Conservation (phyloP, 768 basidiomycete species). For the Leccinum pellstonianum region DNA sequence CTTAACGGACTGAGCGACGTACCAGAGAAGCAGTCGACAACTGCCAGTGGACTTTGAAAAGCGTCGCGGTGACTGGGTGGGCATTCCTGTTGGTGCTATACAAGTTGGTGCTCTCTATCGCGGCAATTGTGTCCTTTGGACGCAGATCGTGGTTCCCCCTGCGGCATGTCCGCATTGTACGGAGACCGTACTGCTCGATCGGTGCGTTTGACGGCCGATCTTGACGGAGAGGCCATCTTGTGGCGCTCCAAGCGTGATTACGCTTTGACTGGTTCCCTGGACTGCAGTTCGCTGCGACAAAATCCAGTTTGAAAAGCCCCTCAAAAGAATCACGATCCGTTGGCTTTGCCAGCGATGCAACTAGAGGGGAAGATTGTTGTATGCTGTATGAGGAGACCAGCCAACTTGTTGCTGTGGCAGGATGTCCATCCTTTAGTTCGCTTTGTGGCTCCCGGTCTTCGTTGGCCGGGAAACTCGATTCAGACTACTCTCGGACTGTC, state of each 20-base stretch:
- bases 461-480: conserved; percentile 31
- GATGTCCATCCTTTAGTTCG: conserved; percentile 26
- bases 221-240: too few species aligned
- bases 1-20: conserved; percentile 26
- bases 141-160: conserved; percentile 4
- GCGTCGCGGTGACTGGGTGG: conserved; percentile 29
- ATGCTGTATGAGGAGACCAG: conserved; percentile 18
- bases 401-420: not conserved
- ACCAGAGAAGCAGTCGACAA: conserved; percentile 29
- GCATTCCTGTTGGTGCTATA: not conserved
- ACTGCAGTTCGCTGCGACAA: not conserved
- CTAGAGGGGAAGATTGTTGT: not conserved
- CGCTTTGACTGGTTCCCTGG: not conserved
- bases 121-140: conserved; percentile 15
- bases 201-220: too few species aligned
- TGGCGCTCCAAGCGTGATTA: not conserved
- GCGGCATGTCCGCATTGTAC: not conserved
- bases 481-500: conserved; percentile 36
- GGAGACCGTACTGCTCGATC: not conserved
- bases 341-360: not conserved
- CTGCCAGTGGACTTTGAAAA: conserved; percentile 25
- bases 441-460: conserved; percentile 26
- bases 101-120: conserved; percentile 21
- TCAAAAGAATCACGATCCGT: not conserved
- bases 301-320: not conserved